Evolutionary conservation across 371 early-diverging fungal genomes (phyloP), one percentile per base, ranked within the genome.

Genomic region (Sporodiniella umbellata): DNA sequence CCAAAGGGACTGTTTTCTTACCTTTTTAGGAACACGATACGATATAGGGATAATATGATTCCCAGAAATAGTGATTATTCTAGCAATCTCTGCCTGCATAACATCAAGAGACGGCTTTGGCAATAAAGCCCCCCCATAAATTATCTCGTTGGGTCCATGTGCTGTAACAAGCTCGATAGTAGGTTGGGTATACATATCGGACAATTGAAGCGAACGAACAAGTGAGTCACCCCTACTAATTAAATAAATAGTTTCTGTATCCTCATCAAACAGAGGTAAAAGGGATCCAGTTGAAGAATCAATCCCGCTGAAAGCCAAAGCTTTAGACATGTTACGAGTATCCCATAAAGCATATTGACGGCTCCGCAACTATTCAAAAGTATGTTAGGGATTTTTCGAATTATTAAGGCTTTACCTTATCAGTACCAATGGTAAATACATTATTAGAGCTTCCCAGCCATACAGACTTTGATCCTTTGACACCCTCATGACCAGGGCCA

Each of bases 331-430:
- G n/a, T 83, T 71, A 33, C 86, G 75, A 10, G 66, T 58, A 51
- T 88, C 90, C 89, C 89, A 93, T 15, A 93, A 33, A 11, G 82
- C 81, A 10, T 73, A 77, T 62, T 91, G 85, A 2, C 86, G 64
- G 48, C 83, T 81, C 17, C 87, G 77, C 52, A 78, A 68, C 65
- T 72, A 18, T 11, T 35, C 15, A n/a, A n/a, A n/a, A n/a, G n/a
- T n/a, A n/a, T n/a, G n/a, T n/a, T n/a, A n/a, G n/a, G n/a, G n/a
- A n/a, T 17, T 19, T 14, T 28, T 17, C n/a, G 19, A 12, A 26
- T 28, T 23, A 4, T n/a, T 21, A 2, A 3, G 1, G n/a, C 1
- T 31, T 45, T 67, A 68, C 72, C 68, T 75, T 81, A 53, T 78
- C 79, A 62, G 84, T 81, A 1, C 93, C 93, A 10, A 84, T 78